Conservation (phyloP, 2,329 filamentous ascomycete genomes). For the Leptodontidium sp. region DNA sequence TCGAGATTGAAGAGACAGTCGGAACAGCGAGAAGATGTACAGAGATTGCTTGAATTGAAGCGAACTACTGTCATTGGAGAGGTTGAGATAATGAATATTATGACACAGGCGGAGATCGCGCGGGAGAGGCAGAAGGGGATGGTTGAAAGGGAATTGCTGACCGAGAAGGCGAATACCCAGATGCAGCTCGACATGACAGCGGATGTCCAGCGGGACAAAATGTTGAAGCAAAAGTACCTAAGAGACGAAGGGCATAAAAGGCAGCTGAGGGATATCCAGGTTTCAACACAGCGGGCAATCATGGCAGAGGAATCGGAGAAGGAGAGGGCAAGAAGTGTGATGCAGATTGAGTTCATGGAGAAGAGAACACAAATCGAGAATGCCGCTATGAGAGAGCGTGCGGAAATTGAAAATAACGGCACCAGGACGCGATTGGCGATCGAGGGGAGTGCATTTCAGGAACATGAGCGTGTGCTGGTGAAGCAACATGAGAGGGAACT, state of each 20-base stretch:
- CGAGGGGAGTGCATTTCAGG: conserved; percentile 9
- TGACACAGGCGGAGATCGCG: conserved; percentile 23
- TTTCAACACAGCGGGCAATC: conserved; percentile 17
- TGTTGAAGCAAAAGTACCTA: conserved; percentile 1
- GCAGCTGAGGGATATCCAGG: conserved; percentile 20
- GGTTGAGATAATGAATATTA: conserved; percentile 28
- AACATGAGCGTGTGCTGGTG: conserved; percentile 29
- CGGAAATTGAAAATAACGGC: conserved; percentile 26
- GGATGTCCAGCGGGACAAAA: conserved; percentile 14
- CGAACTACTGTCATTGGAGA: conserved; percentile 20
- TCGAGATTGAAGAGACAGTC: conserved; percentile 25
- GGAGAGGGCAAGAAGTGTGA: conserved; percentile 17
- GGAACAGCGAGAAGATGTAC: conserved; percentile 29
- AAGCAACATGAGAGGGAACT: conserved; percentile 32
- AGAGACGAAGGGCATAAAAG: conserved; percentile 23
- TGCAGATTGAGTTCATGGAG: conserved; percentile 29
- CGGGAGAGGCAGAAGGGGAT: conserved; percentile 20
- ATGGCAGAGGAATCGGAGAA: conserved; percentile 26
- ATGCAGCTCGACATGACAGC: conserved; percentile 23
- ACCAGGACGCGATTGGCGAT: conserved; percentile 39
- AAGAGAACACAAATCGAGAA: not conserved
- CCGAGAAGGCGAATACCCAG: conserved; percentile 20
- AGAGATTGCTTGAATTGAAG: conserved; percentile 26
- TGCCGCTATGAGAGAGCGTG: conserved; percentile 6
- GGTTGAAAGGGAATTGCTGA: conserved; percentile 18